These are phyloP conservation scores for Vitis cinerea DNA, from an alignment of 164 flowering plant genomes.

Conservation along the genomic window DNA sequence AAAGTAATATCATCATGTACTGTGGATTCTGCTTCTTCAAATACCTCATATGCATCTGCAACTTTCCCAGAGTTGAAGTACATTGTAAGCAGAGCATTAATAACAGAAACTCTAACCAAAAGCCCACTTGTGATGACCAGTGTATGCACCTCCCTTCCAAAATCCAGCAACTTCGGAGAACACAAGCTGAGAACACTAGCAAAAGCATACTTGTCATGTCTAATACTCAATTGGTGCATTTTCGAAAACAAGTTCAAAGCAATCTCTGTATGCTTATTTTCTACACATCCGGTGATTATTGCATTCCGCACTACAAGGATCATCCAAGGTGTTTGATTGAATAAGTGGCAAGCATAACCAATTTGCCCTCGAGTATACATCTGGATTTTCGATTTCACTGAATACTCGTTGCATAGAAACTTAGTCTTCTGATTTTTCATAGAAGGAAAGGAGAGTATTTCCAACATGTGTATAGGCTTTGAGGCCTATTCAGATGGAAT, in stretches of 20 bases:
- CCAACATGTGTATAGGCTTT: slow-evolving; percentile 41
- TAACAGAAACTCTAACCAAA: slow-evolving; percentile 46
- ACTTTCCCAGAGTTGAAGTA: slow-evolving; percentile 47
- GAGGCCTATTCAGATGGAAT: slow-evolving; percentile 40
- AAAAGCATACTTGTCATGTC: slow-evolving; percentile 57
- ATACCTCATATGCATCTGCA: slow-evolving; percentile 44
- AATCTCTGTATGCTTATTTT: slow-evolving; percentile 33
- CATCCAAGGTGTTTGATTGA: slow-evolving; percentile 43
- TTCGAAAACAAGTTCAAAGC: slow-evolving; percentile 47
- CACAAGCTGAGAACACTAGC: slow-evolving; percentile 37
- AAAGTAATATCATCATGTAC: slow-evolving; percentile 50
- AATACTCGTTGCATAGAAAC: slow-evolving; percentile 42
- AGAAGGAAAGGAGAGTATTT: slow-evolving; percentile 64
- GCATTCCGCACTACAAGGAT: slow-evolving; percentile 68
- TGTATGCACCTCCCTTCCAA: slow-evolving; percentile 64
- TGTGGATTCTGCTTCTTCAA: slow-evolving; percentile 36
- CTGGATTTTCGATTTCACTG: slow-evolving; percentile 53
- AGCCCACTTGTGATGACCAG: slow-evolving; percentile 51
- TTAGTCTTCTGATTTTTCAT: slow-evolving; percentile 46
- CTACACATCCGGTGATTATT: slow-evolving; percentile 63
- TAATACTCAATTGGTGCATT: slow-evolving; percentile 56
- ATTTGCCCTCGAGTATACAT: slow-evolving; percentile 63
- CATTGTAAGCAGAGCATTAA: slow-evolving; percentile 69
- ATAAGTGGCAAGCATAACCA: slow-evolving; percentile 36
- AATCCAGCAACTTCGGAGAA: slow-evolving; percentile 22